These are phyloP conservation scores for Orbilia ellipsospora DNA, from an alignment of 2,329 filamentous ascomycete genomes.

Conservation along the genomic window DNA sequence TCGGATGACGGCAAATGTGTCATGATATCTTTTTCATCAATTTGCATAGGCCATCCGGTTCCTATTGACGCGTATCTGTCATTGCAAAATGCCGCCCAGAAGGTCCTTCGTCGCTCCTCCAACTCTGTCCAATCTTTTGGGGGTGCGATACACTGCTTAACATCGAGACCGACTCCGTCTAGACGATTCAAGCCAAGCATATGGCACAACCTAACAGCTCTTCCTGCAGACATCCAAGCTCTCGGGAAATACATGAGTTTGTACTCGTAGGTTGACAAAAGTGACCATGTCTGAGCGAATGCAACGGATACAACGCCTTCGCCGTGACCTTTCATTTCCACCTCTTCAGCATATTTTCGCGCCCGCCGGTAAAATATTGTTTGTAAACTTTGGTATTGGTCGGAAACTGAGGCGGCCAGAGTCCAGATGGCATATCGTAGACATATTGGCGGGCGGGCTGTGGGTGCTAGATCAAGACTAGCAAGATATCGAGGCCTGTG, in stretches of 20 bases:
- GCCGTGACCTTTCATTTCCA: conserved; percentile 91
- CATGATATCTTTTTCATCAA: conserved; percentile 90
- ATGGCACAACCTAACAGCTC: conserved; percentile 80
- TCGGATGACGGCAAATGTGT: conserved; percentile 87
- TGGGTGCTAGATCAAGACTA: conserved; percentile 87
- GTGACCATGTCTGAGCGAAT: conserved; percentile 84
- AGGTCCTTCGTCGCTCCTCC: conserved; percentile 89
- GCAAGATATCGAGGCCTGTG: conserved; percentile 88
- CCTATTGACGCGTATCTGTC: conserved; percentile 95
- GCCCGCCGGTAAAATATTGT: conserved; percentile 90
- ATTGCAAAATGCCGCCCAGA: conserved; percentile 92
- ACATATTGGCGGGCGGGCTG: conserved; percentile 84
- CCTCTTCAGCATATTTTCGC: conserved; percentile 87
- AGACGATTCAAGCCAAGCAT: conserved; percentile 94
- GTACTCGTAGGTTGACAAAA: conserved; percentile 88
- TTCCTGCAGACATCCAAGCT: conserved; percentile 91
- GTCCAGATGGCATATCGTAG: conserved; percentile 96
- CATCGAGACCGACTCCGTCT: conserved; percentile 83
- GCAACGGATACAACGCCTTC: conserved; percentile 87
- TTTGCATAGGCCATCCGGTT: conserved; percentile 94
- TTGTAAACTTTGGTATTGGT: conserved; percentile 82
- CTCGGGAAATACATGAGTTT: conserved; percentile 97
- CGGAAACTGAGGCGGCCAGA: conserved; percentile 84
- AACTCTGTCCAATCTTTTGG: conserved; percentile 93
- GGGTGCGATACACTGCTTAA: conserved; percentile 88